A percentile compares a stretch with the other conserved stretches of the same genome.
These are phyloP conservation scores for Pichia sp. DNA, from an alignment of 1,139 yeast genomes.

Conservation along the genomic window DNA sequence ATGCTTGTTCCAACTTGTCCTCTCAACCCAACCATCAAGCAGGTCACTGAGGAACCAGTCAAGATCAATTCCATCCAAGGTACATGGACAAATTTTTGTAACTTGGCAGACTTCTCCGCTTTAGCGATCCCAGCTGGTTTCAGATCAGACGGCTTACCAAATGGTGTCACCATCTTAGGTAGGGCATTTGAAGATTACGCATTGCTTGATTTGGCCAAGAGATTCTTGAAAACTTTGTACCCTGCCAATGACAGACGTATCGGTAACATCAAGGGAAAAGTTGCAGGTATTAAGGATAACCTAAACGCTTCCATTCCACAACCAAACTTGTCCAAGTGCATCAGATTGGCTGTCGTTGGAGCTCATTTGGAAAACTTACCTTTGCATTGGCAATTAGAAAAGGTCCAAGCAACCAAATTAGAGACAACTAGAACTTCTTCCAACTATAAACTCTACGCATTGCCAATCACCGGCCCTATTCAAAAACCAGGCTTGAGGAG, in stretches of 20 bases:
- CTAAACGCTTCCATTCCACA: slow-evolving; percentile 37
- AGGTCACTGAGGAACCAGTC: slow-evolving; percentile 74
- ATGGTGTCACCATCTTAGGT: slow-evolving; percentile 82
- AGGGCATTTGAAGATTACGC: slow-evolving; percentile 85
- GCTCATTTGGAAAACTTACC: slow-evolving; percentile 89
- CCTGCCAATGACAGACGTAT: slow-evolving; percentile 43
- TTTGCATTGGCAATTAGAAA: slow-evolving; percentile 87
- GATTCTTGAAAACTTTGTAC: slow-evolving; percentile 53
- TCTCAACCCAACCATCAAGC: slow-evolving; percentile 73
- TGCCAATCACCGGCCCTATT: slow-evolving; percentile 76
- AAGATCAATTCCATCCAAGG: slow-evolving; percentile 84
- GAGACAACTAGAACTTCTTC: slow-evolving; percentile 64
- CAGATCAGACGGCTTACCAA: slow-evolving; percentile 81
- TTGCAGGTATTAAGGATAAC: slow-evolving; percentile 35
- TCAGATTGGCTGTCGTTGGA: slow-evolving; percentile 89
- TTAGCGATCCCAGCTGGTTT: slow-evolving; percentile 89
- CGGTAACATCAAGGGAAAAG: slow-evolving; percentile 37
- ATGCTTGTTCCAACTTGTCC: slow-evolving; percentile 92
- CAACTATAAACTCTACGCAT: slow-evolving; percentile 73
- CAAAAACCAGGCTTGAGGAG: slow-evolving; percentile 86
- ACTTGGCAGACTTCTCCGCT: slow-evolving; percentile 89
- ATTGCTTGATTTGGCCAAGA: slow-evolving; percentile 72
- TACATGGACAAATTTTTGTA: slow-evolving; percentile 93
- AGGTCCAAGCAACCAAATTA: slow-evolving; percentile 73
- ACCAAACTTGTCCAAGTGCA: slow-evolving; percentile 35